These are phyloP conservation scores for Ulota crispa DNA, from an alignment of 225 moss, liverwort and hornwort species.

Conservation along the genomic window DNA sequence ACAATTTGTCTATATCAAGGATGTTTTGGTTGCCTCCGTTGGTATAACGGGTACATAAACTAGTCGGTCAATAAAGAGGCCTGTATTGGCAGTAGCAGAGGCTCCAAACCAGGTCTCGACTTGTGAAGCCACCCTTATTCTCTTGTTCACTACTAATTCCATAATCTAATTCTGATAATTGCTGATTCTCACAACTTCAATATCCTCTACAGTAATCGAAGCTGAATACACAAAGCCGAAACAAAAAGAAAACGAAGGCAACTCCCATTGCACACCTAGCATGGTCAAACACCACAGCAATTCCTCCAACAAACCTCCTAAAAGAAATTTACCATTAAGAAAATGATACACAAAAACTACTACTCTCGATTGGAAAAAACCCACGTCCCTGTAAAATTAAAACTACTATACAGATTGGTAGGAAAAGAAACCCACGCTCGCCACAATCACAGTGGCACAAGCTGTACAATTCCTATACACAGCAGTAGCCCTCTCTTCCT, in stretches of 20 bases:
- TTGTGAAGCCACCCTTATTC: no score
- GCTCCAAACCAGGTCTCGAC: no score
- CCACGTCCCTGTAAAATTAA: background rate
- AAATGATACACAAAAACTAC: background rate
- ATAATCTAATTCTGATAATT: no score
- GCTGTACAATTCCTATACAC: background rate
- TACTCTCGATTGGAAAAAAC: background rate
- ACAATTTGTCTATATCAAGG: no score
- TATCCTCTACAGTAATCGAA: no score
- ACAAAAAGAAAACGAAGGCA: no score
- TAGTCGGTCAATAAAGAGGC: no score
- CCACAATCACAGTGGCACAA: conserved; percentile 3
- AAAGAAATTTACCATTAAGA: background rate
- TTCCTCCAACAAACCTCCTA: background rate
- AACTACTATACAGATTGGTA: conserved; percentile 30
- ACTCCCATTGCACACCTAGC: background rate
- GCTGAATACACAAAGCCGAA: background rate
- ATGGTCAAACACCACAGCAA: background rate
- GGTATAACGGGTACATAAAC: no score
- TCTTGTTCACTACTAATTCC: no score
- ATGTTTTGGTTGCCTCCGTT: no score
- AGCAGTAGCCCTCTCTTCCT: conserved; percentile 3
- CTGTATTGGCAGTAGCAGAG: no score
- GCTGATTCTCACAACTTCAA: no score
- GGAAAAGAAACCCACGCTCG: background rate